Evolutionary conservation across 306 rosid genomes (phyloP), one percentile per base, ranked within the genome.

Genomic region (Corylus heterophylla): DNA sequence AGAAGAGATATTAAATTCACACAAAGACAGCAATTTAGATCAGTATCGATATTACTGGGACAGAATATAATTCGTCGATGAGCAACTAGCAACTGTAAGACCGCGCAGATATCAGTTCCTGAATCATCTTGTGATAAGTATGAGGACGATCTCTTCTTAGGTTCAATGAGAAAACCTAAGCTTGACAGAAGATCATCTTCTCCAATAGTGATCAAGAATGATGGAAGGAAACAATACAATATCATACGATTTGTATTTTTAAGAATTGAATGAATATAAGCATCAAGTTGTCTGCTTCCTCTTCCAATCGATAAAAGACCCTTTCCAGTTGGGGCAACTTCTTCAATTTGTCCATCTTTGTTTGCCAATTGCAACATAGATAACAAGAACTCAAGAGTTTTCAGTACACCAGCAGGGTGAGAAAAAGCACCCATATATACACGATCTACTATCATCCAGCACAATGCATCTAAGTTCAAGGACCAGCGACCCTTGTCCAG

Each of bases 381-480:
- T 76, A 96, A 83, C 83, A 96, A 85, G 87, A 96, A 96, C 82
- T 96, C 99, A 2, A 96, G 93, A 72, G 98, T 90, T 91, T 89
- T 96, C 74, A 96, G 82, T 70, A 93, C 90, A 47, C 90, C 92
- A 58, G 92, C 83, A 67, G 98, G 94, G 75, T 93, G 98, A 82
- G 99, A 98, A 78, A 96, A 93, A 80, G 97, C 98, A 82, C 99
- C 99, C 98, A 93, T 91, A 83, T 96, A 93, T 27, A 91, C 97
- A 45, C 98, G 97, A 76, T 96, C 99, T 76, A 93, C 99, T 75
- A 96, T 87, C 92, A 96, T 92, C 94, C 93, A 89, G 84, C 99
- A 96, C 81, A 96, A 87, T 47, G 97, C 89, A 87, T 96, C 99
- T 86, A 96, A 88, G 83, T 96, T 96, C 50, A 93, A 77, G 52